Conservation (phyloP, 345 rosid species). For the Nephelium lappaceum region DNA sequence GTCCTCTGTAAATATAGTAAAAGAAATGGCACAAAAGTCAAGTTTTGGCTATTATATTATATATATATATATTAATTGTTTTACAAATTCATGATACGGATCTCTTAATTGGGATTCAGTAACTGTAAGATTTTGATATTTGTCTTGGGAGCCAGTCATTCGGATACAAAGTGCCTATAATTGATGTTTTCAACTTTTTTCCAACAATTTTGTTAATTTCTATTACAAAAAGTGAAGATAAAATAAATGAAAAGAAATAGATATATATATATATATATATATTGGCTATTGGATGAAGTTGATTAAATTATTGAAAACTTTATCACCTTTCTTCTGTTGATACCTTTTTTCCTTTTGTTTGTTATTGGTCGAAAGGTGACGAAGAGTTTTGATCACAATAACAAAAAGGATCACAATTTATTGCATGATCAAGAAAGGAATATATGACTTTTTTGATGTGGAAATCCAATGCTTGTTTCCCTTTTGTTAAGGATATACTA, state of each 20-base stretch:
- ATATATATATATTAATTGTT: too few species aligned
- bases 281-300: too few species aligned
- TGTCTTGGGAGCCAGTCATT: neutral
- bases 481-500: neutral
- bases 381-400: neutral
- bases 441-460: neutral
- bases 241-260: neutral
- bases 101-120: conserved; percentile 5
- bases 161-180: neutral
- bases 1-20: too few species aligned
- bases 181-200: neutral
- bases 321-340: neutral
- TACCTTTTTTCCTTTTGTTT: neutral
- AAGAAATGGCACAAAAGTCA: too few species aligned
- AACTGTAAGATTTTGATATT: neutral
- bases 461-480: neutral
- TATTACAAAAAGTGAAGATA: neutral
- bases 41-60: too few species aligned
- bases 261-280: too few species aligned
- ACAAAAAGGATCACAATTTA: too few species aligned
- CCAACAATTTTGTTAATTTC: neutral
- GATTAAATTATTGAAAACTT: neutral
- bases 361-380: neutral
- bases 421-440: neutral
- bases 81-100: neutral